Conservation (phyloP, 495 filamentous ascomycete species). For the Saxophila tyrrhenica region DNA sequence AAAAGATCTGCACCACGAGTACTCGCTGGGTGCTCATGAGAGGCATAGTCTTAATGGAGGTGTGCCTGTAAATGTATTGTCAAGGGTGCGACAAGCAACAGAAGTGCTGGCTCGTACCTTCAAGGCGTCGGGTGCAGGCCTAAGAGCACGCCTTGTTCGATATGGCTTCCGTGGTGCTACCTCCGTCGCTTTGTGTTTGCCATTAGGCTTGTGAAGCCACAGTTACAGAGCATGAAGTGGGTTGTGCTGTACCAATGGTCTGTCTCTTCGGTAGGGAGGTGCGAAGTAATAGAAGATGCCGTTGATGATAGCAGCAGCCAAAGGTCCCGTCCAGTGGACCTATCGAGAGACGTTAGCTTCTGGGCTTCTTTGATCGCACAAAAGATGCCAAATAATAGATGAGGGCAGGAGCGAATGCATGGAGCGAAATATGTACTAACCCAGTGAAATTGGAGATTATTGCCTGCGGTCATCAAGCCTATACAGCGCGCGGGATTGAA, state of each 20-base stretch:
- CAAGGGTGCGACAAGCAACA: too few relatives aligned
- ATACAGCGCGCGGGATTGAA: constrained; percentile 19
- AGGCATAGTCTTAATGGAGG: too few relatives aligned
- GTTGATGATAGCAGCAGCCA: constrained; percentile 5
- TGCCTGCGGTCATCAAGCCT: constrained; percentile 12
- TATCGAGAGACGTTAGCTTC: neutral
- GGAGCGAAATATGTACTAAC: neutral
- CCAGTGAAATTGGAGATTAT: constrained; percentile 12
- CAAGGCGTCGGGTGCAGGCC: too few relatives aligned
- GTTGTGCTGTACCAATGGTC: constrained; percentile 2
- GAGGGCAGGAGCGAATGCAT: neutral
- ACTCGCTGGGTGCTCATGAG: too few relatives aligned
- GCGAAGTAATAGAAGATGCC: constrained; percentile 13
- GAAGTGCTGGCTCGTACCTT: too few relatives aligned
- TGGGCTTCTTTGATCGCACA: too few relatives aligned
- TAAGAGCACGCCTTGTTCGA: too few relatives aligned
- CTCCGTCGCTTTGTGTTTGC: neutral
- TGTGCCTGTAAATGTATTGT: too few relatives aligned
- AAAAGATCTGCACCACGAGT: too few relatives aligned
- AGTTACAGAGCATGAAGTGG: neutral
- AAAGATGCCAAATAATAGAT: too few relatives aligned
- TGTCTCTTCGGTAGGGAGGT: constrained; percentile 8
- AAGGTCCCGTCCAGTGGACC: constrained; percentile 9
- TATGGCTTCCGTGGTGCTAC: neutral
- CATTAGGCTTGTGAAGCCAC: neutral